phyloP scores from a whole-genome alignment of 1,139 yeast genomes.

The Protomyces arabidopsidicola region DNA sequence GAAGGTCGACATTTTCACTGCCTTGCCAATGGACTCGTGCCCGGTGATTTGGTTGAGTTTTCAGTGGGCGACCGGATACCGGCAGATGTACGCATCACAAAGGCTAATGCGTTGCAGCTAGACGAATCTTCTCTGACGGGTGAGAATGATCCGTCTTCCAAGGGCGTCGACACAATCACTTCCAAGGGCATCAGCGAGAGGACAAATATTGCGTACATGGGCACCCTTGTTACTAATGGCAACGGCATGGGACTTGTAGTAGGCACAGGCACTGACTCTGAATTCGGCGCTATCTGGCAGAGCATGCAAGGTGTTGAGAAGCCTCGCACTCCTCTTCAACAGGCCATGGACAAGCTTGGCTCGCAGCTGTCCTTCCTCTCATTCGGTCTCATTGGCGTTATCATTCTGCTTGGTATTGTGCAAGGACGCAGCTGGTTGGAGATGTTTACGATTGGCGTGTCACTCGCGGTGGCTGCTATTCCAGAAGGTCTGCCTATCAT shows the following conservation, averaged over 20 bases:
- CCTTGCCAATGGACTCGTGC: constrained; percentile 79
- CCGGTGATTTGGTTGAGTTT: constrained; percentile 88
- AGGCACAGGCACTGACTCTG: constrained; percentile 81
- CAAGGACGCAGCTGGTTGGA: constrained; percentile 94
- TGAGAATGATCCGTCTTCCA: constrained; percentile 79
- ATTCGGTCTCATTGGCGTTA: constrained; percentile 77
- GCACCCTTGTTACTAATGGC: constrained; percentile 88
- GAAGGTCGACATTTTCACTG: constrained; percentile 67
- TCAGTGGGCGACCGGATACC: constrained; percentile 92
- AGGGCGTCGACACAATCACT: constrained; percentile 46
- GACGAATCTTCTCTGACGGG: constrained; percentile 95
- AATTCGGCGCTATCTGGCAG: constrained; percentile 81
- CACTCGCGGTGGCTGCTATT: constrained; percentile 95
- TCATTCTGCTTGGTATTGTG: constrained; percentile 75
- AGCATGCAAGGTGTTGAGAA: constrained; percentile 88
- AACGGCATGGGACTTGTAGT: constrained; percentile 90
- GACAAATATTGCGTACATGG: constrained; percentile 82
- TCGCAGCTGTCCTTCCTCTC: constrained; percentile 78
- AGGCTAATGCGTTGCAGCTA: constrained; percentile 71
- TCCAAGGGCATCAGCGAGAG: constrained; percentile 48
- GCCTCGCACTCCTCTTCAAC: constrained; percentile 92
- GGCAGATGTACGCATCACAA: constrained; percentile 78
- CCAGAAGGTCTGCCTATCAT: constrained; percentile 97
- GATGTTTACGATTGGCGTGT: constrained; percentile 94
- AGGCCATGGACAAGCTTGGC: constrained; percentile 90